Percentiles rank a stretch among this genome's conserved stretches.
These are phyloP conservation scores for Fusarium nurragi DNA, from an alignment of 2,329 filamentous ascomycete genomes.

Conservation along the genomic window DNA sequence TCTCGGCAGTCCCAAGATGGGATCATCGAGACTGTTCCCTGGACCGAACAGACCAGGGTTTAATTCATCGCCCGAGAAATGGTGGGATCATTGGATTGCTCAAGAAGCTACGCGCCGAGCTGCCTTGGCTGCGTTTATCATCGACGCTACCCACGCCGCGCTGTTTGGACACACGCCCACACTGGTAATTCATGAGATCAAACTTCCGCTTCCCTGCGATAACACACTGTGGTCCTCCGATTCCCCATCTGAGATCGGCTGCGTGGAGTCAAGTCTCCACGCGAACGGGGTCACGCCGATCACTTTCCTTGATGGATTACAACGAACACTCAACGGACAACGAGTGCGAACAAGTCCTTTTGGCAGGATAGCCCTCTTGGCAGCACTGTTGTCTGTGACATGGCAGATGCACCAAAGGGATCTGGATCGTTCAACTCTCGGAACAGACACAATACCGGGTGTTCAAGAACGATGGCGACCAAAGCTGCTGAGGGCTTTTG, in stretches of 20 bases:
- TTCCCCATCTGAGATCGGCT: constrained; percentile 44
- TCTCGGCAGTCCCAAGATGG: constrained; percentile 37
- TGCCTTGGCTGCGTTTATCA: constrained; percentile 43
- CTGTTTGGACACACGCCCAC: constrained; percentile 45
- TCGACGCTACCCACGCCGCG: constrained; percentile 44
- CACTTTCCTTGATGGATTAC: constrained; percentile 44
- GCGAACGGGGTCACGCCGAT: constrained; percentile 43
- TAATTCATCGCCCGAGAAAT: constrained; percentile 41
- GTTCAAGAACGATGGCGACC: constrained; percentile 45
- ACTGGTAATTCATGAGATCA: constrained; percentile 45
- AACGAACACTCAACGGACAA: constrained; percentile 42
- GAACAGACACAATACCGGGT: constrained; percentile 39
- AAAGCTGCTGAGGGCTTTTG: constrained; percentile 41
- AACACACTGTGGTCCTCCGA: constrained; percentile 45
- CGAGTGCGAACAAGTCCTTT: constrained; percentile 43
- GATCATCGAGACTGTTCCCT: constrained; percentile 18
- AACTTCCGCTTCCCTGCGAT: constrained; percentile 44
- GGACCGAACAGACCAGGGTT: constrained; percentile 27
- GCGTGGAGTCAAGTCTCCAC: constrained; percentile 44
- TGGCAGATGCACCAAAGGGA: constrained; percentile 46
- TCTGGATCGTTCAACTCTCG: constrained; percentile 41
- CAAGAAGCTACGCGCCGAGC: constrained; percentile 45
- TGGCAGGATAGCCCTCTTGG: constrained; percentile 41
- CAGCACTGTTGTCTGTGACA: constrained; percentile 41
- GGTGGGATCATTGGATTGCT: constrained; percentile 47